phyloP scores from a whole-genome alignment of 805 yeast genomes.

The Ogataea populi-albae region DNA sequence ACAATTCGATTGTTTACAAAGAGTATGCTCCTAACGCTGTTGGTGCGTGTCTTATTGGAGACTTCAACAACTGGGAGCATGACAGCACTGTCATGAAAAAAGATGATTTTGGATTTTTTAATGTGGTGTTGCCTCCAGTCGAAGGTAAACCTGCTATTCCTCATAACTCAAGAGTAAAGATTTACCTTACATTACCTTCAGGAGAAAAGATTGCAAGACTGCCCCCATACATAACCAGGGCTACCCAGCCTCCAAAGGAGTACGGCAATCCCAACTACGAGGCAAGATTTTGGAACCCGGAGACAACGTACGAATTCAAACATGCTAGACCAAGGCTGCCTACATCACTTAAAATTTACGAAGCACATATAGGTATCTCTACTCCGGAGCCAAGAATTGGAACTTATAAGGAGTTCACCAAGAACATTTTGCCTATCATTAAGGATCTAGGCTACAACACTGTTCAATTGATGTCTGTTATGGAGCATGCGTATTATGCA shows the following conservation, averaged over 20 bases:
- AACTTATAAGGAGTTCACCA: conserved; percentile 79
- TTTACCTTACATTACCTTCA: conserved; percentile 58
- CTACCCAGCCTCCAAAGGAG: conserved; percentile 67
- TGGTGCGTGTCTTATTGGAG: conserved; percentile 80
- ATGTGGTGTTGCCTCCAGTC: conserved; percentile 52
- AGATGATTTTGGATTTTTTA: conserved; percentile 73
- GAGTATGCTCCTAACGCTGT: conserved; percentile 93
- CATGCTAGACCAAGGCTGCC: conserved; percentile 60
- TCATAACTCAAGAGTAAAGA: conserved; percentile 77
- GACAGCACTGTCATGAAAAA: conserved; percentile 50
- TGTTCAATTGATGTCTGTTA: conserved; percentile 93
- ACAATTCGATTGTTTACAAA: conserved; percentile 56
- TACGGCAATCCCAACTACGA: conserved; percentile 57
- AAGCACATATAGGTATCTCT: conserved; percentile 94
- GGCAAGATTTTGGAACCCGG: conserved; percentile 92
- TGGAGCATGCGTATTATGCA: conserved; percentile 99
- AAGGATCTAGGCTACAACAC: conserved; percentile 86
- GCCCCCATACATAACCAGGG: conserved; percentile 87
- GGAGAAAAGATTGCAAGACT: conserved; percentile 76
- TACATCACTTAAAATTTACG: conserved; percentile 71
- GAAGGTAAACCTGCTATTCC: conserved; percentile 63
- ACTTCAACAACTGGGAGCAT: conserved; percentile 82
- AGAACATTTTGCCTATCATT: conserved; percentile 78
- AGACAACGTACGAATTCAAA: conserved; percentile 51
- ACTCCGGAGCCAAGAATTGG: conserved; percentile 86